Evolutionary conservation across 2,329 filamentous ascomycete species (phyloP).

Genomic region (Chaetomium strumarium): DNA sequence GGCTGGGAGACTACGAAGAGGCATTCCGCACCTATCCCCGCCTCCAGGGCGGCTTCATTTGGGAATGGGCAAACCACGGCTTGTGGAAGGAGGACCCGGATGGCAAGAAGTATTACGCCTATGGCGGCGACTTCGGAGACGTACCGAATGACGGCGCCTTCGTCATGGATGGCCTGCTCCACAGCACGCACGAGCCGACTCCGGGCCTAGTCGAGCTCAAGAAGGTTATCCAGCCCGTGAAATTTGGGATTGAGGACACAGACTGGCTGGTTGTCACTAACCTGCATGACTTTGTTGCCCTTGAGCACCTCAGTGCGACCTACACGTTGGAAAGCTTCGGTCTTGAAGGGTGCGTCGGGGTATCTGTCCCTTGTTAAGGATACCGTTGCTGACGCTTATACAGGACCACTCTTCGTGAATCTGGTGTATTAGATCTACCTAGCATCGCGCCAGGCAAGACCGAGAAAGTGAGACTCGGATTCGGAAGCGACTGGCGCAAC

Average conservation of each 20-base stretch:
- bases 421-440: conserved; percentile 38
- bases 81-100: conserved; percentile 41
- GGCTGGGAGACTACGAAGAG: conserved; percentile 61
- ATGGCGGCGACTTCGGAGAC: conserved; percentile 59
- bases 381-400: background rate
- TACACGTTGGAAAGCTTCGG: conserved; percentile 41
- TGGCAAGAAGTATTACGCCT: conserved; percentile 47
- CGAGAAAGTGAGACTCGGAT: conserved; percentile 22
- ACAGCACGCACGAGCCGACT: conserved; percentile 48
- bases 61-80: conserved; percentile 62
- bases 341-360: conserved; percentile 32
- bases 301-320: conserved; percentile 37
- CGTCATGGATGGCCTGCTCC: conserved; percentile 55
- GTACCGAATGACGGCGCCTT: conserved; percentile 55
- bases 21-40: conserved; percentile 54
- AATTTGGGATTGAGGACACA: conserved; percentile 32
- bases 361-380: background rate
- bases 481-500: conserved; percentile 10
- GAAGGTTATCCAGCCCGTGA: conserved; percentile 52
- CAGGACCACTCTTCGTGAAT: conserved; percentile 27
- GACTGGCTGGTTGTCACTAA: conserved; percentile 40
- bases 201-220: conserved; percentile 53
- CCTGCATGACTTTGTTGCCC: conserved; percentile 43
- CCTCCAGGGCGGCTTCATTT: conserved; percentile 62
- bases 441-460: conserved; percentile 34